Evolutionary conservation across 495 filamentous ascomycete genomes (phyloP).

Genomic region (Bryoglossum gracile): DNA sequence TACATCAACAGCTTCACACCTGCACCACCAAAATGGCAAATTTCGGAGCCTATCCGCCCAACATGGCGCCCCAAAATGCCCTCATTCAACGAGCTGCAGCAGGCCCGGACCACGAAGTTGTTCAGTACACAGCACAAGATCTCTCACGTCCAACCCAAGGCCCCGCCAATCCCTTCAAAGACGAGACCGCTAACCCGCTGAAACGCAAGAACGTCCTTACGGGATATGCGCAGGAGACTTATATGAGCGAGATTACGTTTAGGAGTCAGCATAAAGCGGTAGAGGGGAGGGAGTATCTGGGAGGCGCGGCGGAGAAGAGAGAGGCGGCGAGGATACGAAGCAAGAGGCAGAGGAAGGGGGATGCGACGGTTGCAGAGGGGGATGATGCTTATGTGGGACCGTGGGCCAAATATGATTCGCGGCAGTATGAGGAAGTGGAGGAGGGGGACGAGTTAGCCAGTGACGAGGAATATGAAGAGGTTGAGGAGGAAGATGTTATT

Average conservation of each 20-base stretch:
- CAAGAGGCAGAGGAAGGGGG: constrained; percentile 76
- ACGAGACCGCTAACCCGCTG: constrained; percentile 47
- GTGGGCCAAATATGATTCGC: constrained; percentile 75
- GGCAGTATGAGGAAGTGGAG: constrained; percentile 52
- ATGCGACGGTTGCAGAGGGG: constrained; percentile 75
- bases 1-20: constrained; percentile 4
- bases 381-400: constrained; percentile 84
- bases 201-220: constrained; percentile 92
- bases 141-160: constrained; percentile 62
- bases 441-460: constrained; percentile 52
- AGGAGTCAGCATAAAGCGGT: constrained; percentile 71
- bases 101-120: constrained; percentile 46
- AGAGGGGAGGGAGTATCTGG: constrained; percentile 41
- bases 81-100: constrained; percentile 45
- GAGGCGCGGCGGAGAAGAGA: constrained; percentile 50
- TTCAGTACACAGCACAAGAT: constrained; percentile 60
- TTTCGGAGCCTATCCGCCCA: constrained; percentile 49
- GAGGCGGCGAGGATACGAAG: constrained; percentile 54
- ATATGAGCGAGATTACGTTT: constrained; percentile 85
- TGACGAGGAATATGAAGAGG: constrained; percentile 76
- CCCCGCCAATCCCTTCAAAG: constrained; percentile 75
- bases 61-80: constrained; percentile 48
- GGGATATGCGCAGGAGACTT: constrained; percentile 79
- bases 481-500: constrained; percentile 45
- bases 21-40: constrained; percentile 40